A percentile compares a stretch with the other conserved stretches of the same genome.
Evolutionary conservation across 2,329 filamentous ascomycete species (phyloP).

Genomic region (Exophiala mesophila): DNA sequence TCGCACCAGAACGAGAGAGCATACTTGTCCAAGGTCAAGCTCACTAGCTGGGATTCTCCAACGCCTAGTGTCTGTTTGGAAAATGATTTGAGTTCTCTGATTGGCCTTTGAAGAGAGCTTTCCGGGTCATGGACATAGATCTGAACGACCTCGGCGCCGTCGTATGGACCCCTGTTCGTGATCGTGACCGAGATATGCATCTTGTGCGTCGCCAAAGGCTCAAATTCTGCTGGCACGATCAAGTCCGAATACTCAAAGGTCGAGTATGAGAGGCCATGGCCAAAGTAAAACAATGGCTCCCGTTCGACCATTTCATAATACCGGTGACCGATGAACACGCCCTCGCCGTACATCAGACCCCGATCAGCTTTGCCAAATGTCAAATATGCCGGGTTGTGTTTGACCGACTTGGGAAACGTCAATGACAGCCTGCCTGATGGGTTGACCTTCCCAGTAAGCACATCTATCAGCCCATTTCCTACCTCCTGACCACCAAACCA

Average conservation of each 20-base stretch:
- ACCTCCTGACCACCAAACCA: constrained; percentile 84
- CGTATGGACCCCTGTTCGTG: not conserved
- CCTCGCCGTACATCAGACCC: constrained; percentile 70
- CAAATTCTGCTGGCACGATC: not conserved
- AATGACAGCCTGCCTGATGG: constrained; percentile 70
- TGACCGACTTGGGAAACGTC: constrained; percentile 61
- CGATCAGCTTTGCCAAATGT: constrained; percentile 60
- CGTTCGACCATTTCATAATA: constrained; percentile 67
- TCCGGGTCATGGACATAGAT: not conserved
- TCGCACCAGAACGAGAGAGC: not conserved
- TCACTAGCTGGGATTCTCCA: not conserved
- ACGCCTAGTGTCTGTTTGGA: not conserved
- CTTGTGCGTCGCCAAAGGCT: not conserved
- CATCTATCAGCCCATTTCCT: constrained; percentile 71
- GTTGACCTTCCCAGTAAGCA: constrained; percentile 68
- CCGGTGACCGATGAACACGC: constrained; percentile 73
- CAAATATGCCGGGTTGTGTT: constrained; percentile 69
- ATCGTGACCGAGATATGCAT: not conserved
- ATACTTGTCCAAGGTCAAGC: not conserved
- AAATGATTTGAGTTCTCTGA: not conserved
- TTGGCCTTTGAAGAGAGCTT: not conserved
- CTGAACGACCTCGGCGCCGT: not conserved
- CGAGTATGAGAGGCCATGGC: constrained; percentile 42
- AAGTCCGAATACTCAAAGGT: not conserved
- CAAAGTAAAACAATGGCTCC: constrained; percentile 67